Conservation (phyloP, 1,139 yeast genomes). For the Taphrina flavorubra region DNA sequence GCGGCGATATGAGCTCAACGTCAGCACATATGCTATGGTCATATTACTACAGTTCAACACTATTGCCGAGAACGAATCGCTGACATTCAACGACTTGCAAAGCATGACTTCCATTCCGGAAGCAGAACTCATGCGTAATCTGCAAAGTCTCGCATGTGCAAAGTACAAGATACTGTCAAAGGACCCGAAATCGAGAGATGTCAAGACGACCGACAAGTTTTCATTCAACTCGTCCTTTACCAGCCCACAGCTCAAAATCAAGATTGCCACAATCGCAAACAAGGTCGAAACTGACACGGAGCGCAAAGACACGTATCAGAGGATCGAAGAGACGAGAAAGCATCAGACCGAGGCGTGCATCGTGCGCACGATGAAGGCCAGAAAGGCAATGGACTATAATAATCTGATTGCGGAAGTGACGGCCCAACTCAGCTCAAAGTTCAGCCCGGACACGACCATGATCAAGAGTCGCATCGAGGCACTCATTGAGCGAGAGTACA, state of each 20-base stretch:
- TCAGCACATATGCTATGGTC: conserved; percentile 81
- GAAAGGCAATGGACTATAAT: conserved; percentile 66
- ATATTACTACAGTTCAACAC: conserved; percentile 75
- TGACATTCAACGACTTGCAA: conserved; percentile 66
- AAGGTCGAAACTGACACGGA: conserved; percentile 55
- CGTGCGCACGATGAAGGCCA: conserved; percentile 82
- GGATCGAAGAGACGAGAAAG: conserved; percentile 58
- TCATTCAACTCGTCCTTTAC: conserved; percentile 72
- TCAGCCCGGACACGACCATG: conserved; percentile 69
- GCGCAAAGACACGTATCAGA: conserved; percentile 55
- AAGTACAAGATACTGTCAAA: conserved; percentile 74
- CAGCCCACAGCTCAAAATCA: conserved; percentile 72
- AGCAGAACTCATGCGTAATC: conserved; percentile 71
- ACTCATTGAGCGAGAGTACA: conserved; percentile 79
- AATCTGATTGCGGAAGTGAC: conserved; percentile 71
- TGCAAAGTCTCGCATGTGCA: conserved; percentile 86
- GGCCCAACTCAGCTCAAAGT: conserved; percentile 66
- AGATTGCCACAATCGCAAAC: conserved; percentile 72
- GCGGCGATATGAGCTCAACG: conserved; percentile 75
- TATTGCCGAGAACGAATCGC: conserved; percentile 58
- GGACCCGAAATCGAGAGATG: conserved; percentile 69
- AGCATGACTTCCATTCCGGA: conserved; percentile 75
- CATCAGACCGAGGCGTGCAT: conserved; percentile 84
- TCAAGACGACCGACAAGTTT: conserved; percentile 68
- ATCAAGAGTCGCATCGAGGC: conserved; percentile 83